Evolutionary conservation across 768 basidiomycete species (phyloP), one percentile per base, ranked within the genome.

Genomic region (Mycena indigotica): DNA sequence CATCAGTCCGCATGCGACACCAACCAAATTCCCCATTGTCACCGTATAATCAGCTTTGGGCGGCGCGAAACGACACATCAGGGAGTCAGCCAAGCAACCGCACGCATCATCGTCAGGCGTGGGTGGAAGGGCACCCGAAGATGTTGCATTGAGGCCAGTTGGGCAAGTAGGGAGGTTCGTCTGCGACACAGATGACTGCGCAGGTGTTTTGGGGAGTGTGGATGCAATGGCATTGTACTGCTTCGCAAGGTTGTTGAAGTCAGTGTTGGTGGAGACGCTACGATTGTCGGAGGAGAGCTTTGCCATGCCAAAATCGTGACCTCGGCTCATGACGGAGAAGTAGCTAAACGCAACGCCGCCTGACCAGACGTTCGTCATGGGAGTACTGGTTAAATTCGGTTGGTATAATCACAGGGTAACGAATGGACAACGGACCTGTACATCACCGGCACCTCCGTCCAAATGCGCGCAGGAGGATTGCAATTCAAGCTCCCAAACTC

Each of bases 301-400:
- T 59, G 93, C 89, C 80, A 96, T 89, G n/a, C 95, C 95, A 60
- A 91, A 97, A 64, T 88, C 77, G 52, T 93, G 91, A 51, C 80
- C 76, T 16, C 78, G 83, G 62, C 87, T 89, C 19, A 66, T 53
- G 24, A 89, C 91, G 2, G 91, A 89, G 82, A 96, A 95, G 72
- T 96, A 97, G 50, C 88, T 88, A 72, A 92, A 94, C 2, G 95
- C 94, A 45, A 95, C 62, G 50, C 91, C 94, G 59, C 95, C 95
- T 21, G 91, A 93, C 86, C 89, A 96, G 44, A 88, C 86, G 56
- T 85, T 72, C 21, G 86, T 80, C 84, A 95, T 92, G 3, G 87
- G 71, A 5, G 80, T 69, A 57, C 89, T 82, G 23, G 23, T 8
- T 45, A 23, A n/a, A n/a, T 19, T 3, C 21, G 49, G 17, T 16